Percentiles rank a stretch among this genome's conserved stretches.
Conservation (phyloP, 2,329 filamentous ascomycete genomes). For the Zymoseptoria tritici region DNA sequence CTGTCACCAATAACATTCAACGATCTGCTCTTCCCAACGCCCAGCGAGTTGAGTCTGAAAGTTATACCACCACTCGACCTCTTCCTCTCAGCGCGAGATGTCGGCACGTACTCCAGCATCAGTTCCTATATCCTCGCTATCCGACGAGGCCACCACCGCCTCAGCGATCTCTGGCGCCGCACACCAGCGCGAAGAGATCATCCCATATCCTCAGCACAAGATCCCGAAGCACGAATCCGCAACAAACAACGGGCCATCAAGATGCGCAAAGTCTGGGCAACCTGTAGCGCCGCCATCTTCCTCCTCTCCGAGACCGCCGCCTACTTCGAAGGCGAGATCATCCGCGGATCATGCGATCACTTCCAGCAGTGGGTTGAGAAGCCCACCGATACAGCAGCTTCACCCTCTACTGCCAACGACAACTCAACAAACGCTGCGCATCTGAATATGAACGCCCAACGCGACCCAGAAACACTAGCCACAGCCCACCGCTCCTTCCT, state of each 20-base stretch:
- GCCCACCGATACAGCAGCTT: slow-evolving; percentile 4
- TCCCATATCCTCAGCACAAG: slow-evolving; percentile 44
- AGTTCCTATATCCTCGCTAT: slow-evolving; percentile 83
- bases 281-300: slow-evolving; percentile 77
- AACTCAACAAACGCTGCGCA: neutral
- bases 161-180: slow-evolving; percentile 82
- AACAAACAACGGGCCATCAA: slow-evolving; percentile 55
- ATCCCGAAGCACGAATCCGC: slow-evolving; percentile 56
- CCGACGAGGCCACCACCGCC: slow-evolving; percentile 73
- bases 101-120: slow-evolving; percentile 74
- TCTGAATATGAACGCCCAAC: slow-evolving; percentile 31
- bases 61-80: slow-evolving; percentile 77
- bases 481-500: slow-evolving; percentile 74
- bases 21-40: slow-evolving; percentile 73
- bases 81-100: slow-evolving; percentile 69
- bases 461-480: slow-evolving; percentile 79
- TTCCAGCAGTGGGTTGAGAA: slow-evolving; percentile 60
- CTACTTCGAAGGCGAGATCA: slow-evolving; percentile 85
- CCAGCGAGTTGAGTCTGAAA: slow-evolving; percentile 62
- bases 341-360: slow-evolving; percentile 70
- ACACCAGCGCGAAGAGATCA: slow-evolving; percentile 70
- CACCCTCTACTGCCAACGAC: neutral
- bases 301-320: slow-evolving; percentile 80
- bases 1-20: slow-evolving; percentile 56
- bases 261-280: slow-evolving; percentile 84